Evolutionary conservation across 192 early-diverging fungal genomes (phyloP).

Genomic region (Phlyctochytrium planicorne): DNA sequence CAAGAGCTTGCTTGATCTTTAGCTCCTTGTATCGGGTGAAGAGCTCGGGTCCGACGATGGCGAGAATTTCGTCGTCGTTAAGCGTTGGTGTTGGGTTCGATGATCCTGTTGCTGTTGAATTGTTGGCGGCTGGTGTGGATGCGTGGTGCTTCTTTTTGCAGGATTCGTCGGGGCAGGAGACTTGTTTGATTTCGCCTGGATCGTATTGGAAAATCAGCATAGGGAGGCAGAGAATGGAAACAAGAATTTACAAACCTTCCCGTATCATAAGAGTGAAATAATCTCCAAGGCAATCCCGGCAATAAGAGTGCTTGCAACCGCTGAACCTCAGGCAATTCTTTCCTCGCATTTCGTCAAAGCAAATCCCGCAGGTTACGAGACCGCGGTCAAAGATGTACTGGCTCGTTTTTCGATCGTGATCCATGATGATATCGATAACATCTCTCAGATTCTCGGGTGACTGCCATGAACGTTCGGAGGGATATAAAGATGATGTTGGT

Average conservation of each 20-base stretch:
- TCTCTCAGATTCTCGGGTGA: no score
- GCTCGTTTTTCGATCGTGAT: not conserved
- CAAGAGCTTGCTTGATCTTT: constrained; percentile 12
- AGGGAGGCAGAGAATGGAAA: not conserved
- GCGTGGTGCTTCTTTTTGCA: constrained; percentile 17
- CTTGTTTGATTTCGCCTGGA: constrained; percentile 10
- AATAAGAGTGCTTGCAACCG: constrained; percentile 36
- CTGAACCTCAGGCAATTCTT: constrained; percentile 18
- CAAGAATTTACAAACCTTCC: constrained; percentile 16
- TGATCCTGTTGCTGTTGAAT: not conserved
- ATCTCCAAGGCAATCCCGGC: constrained; percentile 26
- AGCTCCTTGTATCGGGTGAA: constrained; percentile 17
- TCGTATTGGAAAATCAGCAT: no score
- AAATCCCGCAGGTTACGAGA: constrained; percentile 31
- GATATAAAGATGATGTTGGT: no score
- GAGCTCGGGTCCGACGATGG: constrained; percentile 7
- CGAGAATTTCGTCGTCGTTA: constrained; percentile 6
- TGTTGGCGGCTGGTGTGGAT: not conserved
- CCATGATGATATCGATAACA: constrained; percentile 18
- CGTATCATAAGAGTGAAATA: constrained; percentile 36
- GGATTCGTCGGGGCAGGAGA: constrained; percentile 21
- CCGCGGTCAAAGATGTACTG: constrained; percentile 24
- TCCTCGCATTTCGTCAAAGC: constrained; percentile 24
- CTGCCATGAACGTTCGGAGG: no score
- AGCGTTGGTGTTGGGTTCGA: not conserved